These are phyloP conservation scores for Tylopilus sp. DNA, from an alignment of 768 basidiomycete species.

Conservation along the genomic window DNA sequence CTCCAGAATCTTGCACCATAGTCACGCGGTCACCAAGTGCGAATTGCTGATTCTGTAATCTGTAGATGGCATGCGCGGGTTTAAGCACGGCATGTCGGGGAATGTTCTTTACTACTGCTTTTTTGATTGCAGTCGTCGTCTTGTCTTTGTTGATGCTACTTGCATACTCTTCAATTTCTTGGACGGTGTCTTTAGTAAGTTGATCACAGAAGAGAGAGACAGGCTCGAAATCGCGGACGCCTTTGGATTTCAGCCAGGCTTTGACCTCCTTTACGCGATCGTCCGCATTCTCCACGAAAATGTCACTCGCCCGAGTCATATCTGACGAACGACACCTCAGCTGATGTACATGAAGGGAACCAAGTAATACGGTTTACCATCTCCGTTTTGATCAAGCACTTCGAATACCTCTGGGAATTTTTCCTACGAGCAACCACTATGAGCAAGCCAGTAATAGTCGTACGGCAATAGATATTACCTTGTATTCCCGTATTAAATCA, in stretches of 20 bases:
- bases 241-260: constrained; percentile 81
- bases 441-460: neutral
- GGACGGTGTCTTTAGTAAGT: constrained; percentile 83
- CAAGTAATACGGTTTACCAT: constrained; percentile 43
- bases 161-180: constrained; percentile 73
- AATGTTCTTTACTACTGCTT: constrained; percentile 89
- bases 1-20: constrained; percentile 94
- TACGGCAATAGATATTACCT: constrained; percentile 38
- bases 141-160: constrained; percentile 63
- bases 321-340: constrained; percentile 42
- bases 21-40: constrained; percentile 89
- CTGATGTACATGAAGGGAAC: neutral
- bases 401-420: constrained; percentile 84
- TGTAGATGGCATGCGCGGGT: constrained; percentile 84
- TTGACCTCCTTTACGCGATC: constrained; percentile 72
- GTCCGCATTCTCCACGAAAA: constrained; percentile 62
- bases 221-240: constrained; percentile 87
- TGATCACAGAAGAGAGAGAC: constrained; percentile 92
- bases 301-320: constrained; percentile 62
- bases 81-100: constrained; percentile 92
- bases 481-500: constrained; percentile 79
- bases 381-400: constrained; percentile 64
- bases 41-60: constrained; percentile 87
- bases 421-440: constrained; percentile 36
- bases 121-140: constrained; percentile 68